Evolutionary conservation across 2,329 filamentous ascomycete species (phyloP).

Genomic region (Hypoxylon sp.): DNA sequence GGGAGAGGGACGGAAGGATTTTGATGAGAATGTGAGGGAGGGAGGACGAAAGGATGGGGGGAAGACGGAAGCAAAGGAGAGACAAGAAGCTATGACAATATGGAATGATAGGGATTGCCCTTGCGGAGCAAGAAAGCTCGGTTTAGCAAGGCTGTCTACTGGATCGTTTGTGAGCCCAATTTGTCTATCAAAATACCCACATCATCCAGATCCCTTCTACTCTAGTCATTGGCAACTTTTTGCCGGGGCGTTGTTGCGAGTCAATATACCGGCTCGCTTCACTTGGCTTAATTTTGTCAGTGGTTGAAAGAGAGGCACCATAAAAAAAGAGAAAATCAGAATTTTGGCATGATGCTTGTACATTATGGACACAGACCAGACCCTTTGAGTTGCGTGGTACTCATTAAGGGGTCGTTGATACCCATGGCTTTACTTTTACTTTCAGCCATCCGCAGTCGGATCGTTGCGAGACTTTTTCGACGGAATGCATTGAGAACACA

Average conservation of each 20-base stretch:
- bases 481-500: not conserved
- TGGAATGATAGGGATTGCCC: not conserved
- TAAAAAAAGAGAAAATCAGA: not conserved
- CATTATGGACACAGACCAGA: not conserved
- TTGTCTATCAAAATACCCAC: not conserved
- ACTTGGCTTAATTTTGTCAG: not conserved
- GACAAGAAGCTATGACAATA: not conserved
- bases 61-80: no score
- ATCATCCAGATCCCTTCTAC: not conserved
- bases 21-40: no score
- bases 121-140: not conserved
- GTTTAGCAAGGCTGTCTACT: not conserved
- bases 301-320: not conserved
- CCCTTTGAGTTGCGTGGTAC: not conserved
- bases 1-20: not conserved
- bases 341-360: not conserved
- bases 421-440: not conserved
- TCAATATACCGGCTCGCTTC: not conserved
- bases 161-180: slow-evolving; percentile 1
- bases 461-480: not conserved
- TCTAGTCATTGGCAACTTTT: not conserved
- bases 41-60: no score
- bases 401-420: not conserved
- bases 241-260: not conserved
- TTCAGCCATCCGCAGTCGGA: not conserved